Evolutionary conservation across 2,329 filamentous ascomycete species (phyloP).

Genomic region (Monosporascus cannonballus): DNA sequence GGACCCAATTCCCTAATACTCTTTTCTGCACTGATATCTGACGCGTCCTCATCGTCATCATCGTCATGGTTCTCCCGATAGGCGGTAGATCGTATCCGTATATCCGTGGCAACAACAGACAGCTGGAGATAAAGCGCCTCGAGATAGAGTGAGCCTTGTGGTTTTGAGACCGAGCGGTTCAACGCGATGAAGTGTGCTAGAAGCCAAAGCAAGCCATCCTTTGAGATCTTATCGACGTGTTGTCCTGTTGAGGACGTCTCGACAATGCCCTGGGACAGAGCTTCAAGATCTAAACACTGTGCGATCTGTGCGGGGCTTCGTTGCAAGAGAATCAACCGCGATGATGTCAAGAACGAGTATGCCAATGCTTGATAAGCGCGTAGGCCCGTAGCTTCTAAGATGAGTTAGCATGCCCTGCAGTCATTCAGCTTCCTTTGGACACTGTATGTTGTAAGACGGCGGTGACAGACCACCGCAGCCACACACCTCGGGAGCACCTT

Average conservation of each 20-base stretch:
- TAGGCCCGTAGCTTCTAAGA: conserved; percentile 6
- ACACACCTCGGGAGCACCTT: too few species aligned
- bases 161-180: conserved; percentile 29
- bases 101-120: conserved; percentile 44
- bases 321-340: conserved; percentile 35
- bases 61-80: conserved; percentile 26
- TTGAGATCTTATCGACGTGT: conserved; percentile 19
- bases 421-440: neutral
- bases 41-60: conserved; percentile 24
- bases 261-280: conserved; percentile 37
- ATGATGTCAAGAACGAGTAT: conserved; percentile 23
- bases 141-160: conserved; percentile 32
- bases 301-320: conserved; percentile 31
- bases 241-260: conserved; percentile 24
- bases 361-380: conserved; percentile 22
- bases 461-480: too few species aligned
- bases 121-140: conserved; percentile 49
- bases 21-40: conserved; percentile 37
- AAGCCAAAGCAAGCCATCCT: conserved; percentile 52
- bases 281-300: conserved; percentile 30
- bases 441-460: too few species aligned
- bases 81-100: conserved; percentile 34
- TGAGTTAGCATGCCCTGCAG: neutral
- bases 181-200: conserved; percentile 62
- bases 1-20: conserved; percentile 22